A percentile compares a stretch with the other conserved stretches of the same genome.
phyloP scores from a whole-genome alignment of 78 protist species.

The Pigoraptor vietnamica region DNA sequence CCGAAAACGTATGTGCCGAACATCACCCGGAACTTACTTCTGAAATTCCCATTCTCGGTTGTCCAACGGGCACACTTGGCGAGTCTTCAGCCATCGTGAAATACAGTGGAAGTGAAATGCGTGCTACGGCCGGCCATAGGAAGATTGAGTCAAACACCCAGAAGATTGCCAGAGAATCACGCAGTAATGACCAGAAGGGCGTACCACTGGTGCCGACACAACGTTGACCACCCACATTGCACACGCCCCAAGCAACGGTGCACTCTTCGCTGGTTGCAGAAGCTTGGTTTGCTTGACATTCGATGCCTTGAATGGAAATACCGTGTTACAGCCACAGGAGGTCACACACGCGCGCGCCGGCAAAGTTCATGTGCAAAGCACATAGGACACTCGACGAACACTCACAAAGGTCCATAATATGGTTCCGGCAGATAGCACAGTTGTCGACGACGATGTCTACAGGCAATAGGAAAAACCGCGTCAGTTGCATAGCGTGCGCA shows the following conservation, averaged over 20 bases:
- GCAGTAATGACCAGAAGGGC: no score
- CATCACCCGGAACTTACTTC: slow-evolving; percentile 61
- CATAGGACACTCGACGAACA: no score
- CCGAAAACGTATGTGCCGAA: no score
- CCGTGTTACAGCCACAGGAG: background rate
- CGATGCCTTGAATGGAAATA: slow-evolving; percentile 56
- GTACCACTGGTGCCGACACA: no score
- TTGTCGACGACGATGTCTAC: slow-evolving; percentile 88
- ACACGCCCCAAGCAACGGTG: slow-evolving; percentile 97
- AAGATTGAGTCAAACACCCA: background rate
- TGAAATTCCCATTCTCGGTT: slow-evolving; percentile 78
- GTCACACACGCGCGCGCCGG: background rate
- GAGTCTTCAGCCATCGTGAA: slow-evolving; percentile 93
- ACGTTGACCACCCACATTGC: slow-evolving; percentile 68
- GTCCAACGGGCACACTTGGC: slow-evolving; percentile 89
- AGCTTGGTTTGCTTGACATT: slow-evolving; percentile 94
- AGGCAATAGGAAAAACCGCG: background rate
- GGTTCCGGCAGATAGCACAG: slow-evolving; percentile 96
- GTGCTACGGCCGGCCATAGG: slow-evolving; percentile 51
- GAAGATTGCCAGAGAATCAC: background rate
- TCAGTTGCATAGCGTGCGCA: background rate
- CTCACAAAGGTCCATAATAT: slow-evolving; percentile 89
- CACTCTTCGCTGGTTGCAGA: slow-evolving; percentile 89
- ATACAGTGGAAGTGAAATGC: slow-evolving; percentile 98
- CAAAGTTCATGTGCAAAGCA: no score